Conservation (phyloP, 257 asterid species). For the Plantago ovata region DNA sequence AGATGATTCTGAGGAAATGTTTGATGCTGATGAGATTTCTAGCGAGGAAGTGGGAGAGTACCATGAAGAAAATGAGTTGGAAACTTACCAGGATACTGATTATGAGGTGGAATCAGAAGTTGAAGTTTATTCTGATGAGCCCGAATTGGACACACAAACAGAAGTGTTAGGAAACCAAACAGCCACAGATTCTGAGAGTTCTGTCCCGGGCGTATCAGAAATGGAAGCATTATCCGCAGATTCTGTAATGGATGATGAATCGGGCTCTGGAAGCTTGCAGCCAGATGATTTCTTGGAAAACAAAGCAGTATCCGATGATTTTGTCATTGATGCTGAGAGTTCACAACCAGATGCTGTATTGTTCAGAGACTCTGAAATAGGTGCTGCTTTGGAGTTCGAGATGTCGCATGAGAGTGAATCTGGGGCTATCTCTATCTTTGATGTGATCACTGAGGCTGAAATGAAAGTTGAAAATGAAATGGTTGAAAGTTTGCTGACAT, state of each 20-base stretch:
- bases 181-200: too few species aligned
- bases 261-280: neutral
- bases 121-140: too few species aligned
- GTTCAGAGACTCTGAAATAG: slow-evolving; percentile 13
- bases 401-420: too few species aligned
- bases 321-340: slow-evolving; percentile 9
- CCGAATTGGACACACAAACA: slow-evolving; percentile 12
- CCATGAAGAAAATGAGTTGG: neutral
- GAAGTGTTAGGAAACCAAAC: neutral
- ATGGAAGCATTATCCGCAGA: slow-evolving; percentile 15
- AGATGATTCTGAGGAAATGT: slow-evolving; percentile 23
- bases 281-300: neutral
- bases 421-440: too few species aligned
- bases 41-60: slow-evolving; percentile 17
- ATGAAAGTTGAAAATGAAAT: slow-evolving; percentile 13
- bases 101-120: too few species aligned
- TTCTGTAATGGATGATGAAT: too few species aligned
- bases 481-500: slow-evolving; percentile 9
- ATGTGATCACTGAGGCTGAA: too few species aligned
- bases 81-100: neutral
- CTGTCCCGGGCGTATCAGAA: neutral
- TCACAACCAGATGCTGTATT: slow-evolving; percentile 17
- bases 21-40: slow-evolving; percentile 23
- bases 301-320: slow-evolving; percentile 19
- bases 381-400: too few species aligned